These are phyloP conservation scores for Combretum micranthum DNA, from an alignment of 345 rosid species.

Conservation along the genomic window DNA sequence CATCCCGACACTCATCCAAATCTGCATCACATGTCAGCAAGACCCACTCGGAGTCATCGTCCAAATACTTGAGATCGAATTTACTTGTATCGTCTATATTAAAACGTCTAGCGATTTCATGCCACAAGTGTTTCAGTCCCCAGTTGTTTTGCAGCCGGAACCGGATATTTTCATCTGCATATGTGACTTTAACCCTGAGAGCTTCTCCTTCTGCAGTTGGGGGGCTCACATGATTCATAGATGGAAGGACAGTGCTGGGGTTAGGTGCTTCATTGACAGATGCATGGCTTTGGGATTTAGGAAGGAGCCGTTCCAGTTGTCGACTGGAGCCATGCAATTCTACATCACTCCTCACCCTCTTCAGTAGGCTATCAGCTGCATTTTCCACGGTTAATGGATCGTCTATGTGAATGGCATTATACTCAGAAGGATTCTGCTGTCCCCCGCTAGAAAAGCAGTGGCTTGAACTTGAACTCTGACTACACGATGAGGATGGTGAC, in stretches of 20 bases:
- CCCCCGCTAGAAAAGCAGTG: conserved; percentile 62
- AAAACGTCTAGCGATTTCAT: conserved; percentile 67
- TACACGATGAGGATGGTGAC: conserved; percentile 64
- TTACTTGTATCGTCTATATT: conserved; percentile 44
- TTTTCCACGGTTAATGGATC: conserved; percentile 26
- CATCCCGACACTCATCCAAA: conserved; percentile 72
- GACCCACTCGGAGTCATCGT: conserved; percentile 94
- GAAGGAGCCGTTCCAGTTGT: conserved; percentile 27
- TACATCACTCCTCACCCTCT: conserved; percentile 37
- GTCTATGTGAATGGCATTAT: conserved; percentile 12
- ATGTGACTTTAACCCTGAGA: conserved; percentile 55
- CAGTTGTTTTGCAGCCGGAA: conserved; percentile 50
- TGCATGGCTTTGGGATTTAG: conserved; percentile 40
- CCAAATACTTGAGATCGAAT: conserved; percentile 78
- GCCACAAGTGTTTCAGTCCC: conserved; percentile 38
- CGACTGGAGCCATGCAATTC: conserved; percentile 41
- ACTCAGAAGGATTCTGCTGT: conserved; percentile 29
- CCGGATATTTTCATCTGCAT: conserved; percentile 60
- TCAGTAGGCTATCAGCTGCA: conserved; percentile 15
- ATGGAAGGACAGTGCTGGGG: conserved; percentile 20
- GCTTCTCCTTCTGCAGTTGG: conserved; percentile 37
- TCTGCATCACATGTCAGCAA: conserved; percentile 84
- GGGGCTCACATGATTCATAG: conserved; percentile 13
- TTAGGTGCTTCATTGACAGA: conserved; percentile 24
- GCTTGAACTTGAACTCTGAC: conserved; percentile 75